phyloP scores from a whole-genome alignment of 805 yeast species.

The Priceomyces fermenticarens region DNA sequence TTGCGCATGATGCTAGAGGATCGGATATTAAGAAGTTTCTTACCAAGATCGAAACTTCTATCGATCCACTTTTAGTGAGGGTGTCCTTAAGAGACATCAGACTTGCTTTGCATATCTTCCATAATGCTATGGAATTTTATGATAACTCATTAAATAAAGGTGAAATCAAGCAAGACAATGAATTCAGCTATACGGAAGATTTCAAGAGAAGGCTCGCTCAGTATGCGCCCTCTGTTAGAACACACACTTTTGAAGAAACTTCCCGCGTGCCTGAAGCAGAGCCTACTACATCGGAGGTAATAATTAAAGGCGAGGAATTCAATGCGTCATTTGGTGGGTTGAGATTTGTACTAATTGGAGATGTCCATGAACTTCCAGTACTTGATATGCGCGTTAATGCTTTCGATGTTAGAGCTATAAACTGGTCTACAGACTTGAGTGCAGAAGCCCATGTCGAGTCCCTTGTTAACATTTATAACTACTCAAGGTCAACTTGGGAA shows the following conservation, averaged over 20 bases:
- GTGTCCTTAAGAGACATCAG: slow-evolving; percentile 84
- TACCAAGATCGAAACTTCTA: slow-evolving; percentile 62
- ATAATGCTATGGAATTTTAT: slow-evolving; percentile 63
- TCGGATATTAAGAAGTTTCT: slow-evolving; percentile 56
- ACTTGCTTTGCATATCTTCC: slow-evolving; percentile 70
- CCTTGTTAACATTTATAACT: slow-evolving; percentile 75
- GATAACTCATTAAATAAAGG: slow-evolving; percentile 15
- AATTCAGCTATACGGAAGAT: slow-evolving; percentile 55
- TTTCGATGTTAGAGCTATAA: slow-evolving; percentile 62
- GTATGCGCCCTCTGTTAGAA: slow-evolving; percentile 66
- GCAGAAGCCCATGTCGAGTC: slow-evolving; percentile 66
- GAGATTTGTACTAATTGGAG: slow-evolving; percentile 82
- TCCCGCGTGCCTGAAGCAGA: slow-evolving; percentile 11
- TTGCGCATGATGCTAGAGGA: slow-evolving; percentile 69
- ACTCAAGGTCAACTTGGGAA: slow-evolving; percentile 91
- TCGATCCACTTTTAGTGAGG: slow-evolving; percentile 79
- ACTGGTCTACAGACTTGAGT: slow-evolving; percentile 84
- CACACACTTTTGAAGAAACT: slow-evolving; percentile 43
- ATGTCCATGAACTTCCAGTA: slow-evolving; percentile 86
- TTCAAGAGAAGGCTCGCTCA: slow-evolving; percentile 57
- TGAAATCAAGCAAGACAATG: slow-evolving; percentile 15
- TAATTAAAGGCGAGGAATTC: slow-evolving; percentile 68
- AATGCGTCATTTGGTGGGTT: slow-evolving; percentile 68
- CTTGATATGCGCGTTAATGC: slow-evolving; percentile 72
- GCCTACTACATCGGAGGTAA: slow-evolving; percentile 26